Evolutionary conservation across 352 stramenopile species (phyloP).

Genomic region (Globisporangium cederbergense): DNA sequence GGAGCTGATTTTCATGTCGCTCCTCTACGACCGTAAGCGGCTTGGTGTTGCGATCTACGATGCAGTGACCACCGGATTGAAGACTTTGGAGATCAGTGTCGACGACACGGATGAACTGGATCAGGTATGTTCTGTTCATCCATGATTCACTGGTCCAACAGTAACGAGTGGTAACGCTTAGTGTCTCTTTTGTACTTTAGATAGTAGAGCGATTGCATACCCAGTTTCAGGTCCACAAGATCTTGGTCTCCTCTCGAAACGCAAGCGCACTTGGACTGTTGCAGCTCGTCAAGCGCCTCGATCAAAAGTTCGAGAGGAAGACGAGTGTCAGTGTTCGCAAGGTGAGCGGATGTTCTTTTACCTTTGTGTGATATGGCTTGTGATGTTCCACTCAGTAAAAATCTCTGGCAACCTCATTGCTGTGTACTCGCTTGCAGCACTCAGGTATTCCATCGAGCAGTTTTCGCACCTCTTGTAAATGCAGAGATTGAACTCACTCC

Average conservation of each 20-base stretch:
- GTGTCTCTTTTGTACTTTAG: slow-evolving; percentile 15
- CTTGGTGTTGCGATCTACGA: slow-evolving; percentile 79
- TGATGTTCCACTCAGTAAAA: background rate
- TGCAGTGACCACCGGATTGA: slow-evolving; percentile 55
- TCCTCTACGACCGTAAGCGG: slow-evolving; percentile 63
- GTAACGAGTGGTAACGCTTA: background rate
- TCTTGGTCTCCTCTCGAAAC: slow-evolving; percentile 69
- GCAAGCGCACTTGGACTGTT: slow-evolving; percentile 58
- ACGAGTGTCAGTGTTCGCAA: slow-evolving; percentile 63
- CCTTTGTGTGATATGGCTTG: background rate
- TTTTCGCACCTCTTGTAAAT: background rate
- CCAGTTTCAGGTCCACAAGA: slow-evolving; percentile 68
- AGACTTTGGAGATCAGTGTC: slow-evolving; percentile 54
- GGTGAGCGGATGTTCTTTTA: slow-evolving; percentile 23
- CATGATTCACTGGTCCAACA: background rate
- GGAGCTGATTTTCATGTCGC: slow-evolving; percentile 62
- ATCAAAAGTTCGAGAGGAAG: slow-evolving; percentile 42
- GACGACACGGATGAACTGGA: slow-evolving; percentile 34
- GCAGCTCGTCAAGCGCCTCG: slow-evolving; percentile 58
- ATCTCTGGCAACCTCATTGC: background rate
- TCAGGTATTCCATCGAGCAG: background rate
- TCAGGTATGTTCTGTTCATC: slow-evolving; percentile 28
- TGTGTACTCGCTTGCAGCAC: slow-evolving; percentile 2
- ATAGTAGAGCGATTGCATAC: slow-evolving; percentile 59
- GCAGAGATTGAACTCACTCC: background rate